Percentiles rank a stretch among this genome's conserved stretches.
phyloP scores from a whole-genome alignment of 306 rosid species.

The Cicer yamashitae region DNA sequence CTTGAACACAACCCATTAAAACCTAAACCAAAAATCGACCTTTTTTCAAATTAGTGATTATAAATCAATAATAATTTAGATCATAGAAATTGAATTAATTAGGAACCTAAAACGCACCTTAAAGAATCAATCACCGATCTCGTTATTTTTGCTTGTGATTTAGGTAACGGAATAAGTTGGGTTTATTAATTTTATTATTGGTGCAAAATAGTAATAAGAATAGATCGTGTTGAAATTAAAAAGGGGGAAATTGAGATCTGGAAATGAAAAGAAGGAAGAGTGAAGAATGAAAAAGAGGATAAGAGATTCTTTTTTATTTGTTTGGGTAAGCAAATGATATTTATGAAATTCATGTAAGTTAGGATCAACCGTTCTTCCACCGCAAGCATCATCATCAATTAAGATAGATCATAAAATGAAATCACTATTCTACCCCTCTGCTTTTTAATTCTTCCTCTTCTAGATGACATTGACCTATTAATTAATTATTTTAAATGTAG shows the following conservation, averaged over 20 bases:
- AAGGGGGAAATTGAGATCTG: constrained; percentile 34
- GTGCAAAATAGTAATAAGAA: background rate
- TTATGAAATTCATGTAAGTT: background rate
- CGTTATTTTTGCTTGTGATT: background rate
- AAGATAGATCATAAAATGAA: background rate
- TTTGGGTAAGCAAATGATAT: background rate
- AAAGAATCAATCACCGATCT: constrained; percentile 52
- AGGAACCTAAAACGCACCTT: constrained; percentile 43
- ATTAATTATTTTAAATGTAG: background rate
- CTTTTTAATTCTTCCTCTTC: background rate
- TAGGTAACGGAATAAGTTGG: background rate
- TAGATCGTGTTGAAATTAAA: background rate
- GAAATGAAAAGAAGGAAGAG: background rate
- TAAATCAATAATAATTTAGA: background rate
- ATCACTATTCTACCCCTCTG: constrained; percentile 44
- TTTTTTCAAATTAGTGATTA: background rate
- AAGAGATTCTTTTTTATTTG: constrained; percentile 49
- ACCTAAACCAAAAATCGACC: constrained; percentile 32
- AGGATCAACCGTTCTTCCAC: background rate
- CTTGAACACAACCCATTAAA: constrained; percentile 78
- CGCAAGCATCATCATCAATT: constrained; percentile 26
- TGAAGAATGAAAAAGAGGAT: constrained; percentile 49
- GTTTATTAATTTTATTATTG: background rate
- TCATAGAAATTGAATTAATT: constrained; percentile 24
- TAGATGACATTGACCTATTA: background rate